Base-by-base conservation (phyloP, 1,139 yeast genomes). In the Candida smagusa region DNA sequence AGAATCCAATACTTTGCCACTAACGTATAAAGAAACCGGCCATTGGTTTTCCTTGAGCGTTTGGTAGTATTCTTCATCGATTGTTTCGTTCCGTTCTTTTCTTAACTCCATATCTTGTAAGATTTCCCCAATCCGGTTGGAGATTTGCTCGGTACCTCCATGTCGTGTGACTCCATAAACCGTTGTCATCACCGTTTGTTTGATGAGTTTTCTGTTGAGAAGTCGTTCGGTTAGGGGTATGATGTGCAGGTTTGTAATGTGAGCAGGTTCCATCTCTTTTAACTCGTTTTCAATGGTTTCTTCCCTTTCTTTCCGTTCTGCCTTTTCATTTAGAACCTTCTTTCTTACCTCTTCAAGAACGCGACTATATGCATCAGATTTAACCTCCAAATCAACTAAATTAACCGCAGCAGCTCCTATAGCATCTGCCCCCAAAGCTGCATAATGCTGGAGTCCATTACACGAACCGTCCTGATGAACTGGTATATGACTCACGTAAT, bases 401-500 rank as follows among this genome's bases (percentile, higher is more conserved):
- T 71, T 71, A 2, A 70, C 76, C 0, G 75, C 64, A 9, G 38
- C 42, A 0, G 66, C 75, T 4, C 74, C 76, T 16, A 47, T 53
- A 12, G 34, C 32, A 41, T 71, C 75, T 2, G 57, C 56, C 1
- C 72, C 65, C 16, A 71, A 49, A 0, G 74, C 76, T 2, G 77
- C 72, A 49, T 69, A 71, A 46, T 71, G 77, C 46, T 71, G 77
- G 21, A 71, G 55, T 3, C 77, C 77, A 47, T 71, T 71, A 42
- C 77, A 71, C 0, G 75, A 65, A 0, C 77, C 77, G 46, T 71
- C 77, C 43, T 64, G 71, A 39, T 68, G 73, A 5, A 71, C 56
- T 0, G 75, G 72, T 9, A 68, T 53, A 22, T 73, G 52, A 29
- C 65, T 55, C n/a, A 38, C 37, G 40, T 52, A 71, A 1, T 57